Base-by-base conservation (phyloP, 1,139 yeast species). In the Hansenula anomala region DNA sequence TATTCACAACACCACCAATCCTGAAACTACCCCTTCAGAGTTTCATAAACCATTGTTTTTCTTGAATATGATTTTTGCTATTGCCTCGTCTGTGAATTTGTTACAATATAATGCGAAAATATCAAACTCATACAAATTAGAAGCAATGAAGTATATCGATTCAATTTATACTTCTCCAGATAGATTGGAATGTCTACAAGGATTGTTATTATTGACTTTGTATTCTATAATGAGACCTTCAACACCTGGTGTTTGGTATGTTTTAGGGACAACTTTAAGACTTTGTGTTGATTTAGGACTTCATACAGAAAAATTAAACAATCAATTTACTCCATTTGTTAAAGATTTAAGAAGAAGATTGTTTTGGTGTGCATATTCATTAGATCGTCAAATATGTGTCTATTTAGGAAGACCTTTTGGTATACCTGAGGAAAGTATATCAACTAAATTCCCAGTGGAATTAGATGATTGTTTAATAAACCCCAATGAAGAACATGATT, bases 171-270 rank as follows among this genome's bases (percentile, higher is more conserved):
- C 70, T 3, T 71, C 85, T 1, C 47, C 64, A 0, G 86, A 87
- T 53, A 72, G 81, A 30, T 61, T 87, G 34, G 94, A 84, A 51
- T 71, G 85, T 1, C 61, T 89, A 3, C 90, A 85, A 54, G 92
- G 90, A 0, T 66, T 86, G 15, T 57, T 89, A 24, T 63, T 87
- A 18, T 63, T 83, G 31, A 78, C 94, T 0, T 57, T 80, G 6
- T 89, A 84, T 55, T 79, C 95, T 2, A 71, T 77, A 19, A 71
- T 82, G 89, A 66, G 88, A 46, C 89, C 90, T 0, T 75, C 84
- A 2, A 76, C 78, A 5, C 96, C 96, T 0, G 94, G 96, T 2
- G 87, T 87, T n/a, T 89, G 97, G 97, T 87, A 87, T 54, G 78
- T 86, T 2, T 66, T 87, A 45, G 96, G 96, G 0, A 76, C 87